phyloP scores from a whole-genome alignment of 1,139 yeast species.

The Debaryomyces robertsiae region DNA sequence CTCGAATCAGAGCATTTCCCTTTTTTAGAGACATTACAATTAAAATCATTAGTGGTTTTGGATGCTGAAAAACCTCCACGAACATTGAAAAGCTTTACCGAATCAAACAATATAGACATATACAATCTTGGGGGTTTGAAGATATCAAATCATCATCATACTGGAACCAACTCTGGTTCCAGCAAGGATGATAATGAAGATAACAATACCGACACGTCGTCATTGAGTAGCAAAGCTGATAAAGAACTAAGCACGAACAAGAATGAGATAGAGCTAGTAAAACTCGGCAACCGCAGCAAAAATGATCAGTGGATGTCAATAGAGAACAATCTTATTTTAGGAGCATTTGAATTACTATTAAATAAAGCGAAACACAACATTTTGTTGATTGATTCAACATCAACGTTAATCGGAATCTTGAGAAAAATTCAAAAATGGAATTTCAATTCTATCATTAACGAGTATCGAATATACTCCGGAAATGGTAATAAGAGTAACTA shows the following conservation, averaged over 20 bases:
- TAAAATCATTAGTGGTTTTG: slow-evolving; percentile 59
- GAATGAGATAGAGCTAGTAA: slow-evolving; percentile 19
- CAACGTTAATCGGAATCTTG: slow-evolving; percentile 76
- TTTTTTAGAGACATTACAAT: slow-evolving; percentile 62
- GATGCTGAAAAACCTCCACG: slow-evolving; percentile 77
- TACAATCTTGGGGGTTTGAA: slow-evolving; percentile 50
- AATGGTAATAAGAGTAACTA: slow-evolving; percentile 71
- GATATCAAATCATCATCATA: slow-evolving; percentile 45
- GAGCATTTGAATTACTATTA: slow-evolving; percentile 61
- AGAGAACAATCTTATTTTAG: slow-evolving; percentile 56
- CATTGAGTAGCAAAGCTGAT: slow-evolving; percentile 6
- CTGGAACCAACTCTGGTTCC: slow-evolving; percentile 24
- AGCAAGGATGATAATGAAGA: slow-evolving; percentile 23
- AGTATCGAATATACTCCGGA: slow-evolving; percentile 73
- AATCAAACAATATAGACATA: slow-evolving; percentile 44
- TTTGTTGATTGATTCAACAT: slow-evolving; percentile 76
- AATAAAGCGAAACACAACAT: slow-evolving; percentile 69
- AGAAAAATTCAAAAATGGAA: slow-evolving; percentile 89
- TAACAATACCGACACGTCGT: slow-evolving; percentile 14
- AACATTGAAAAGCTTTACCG: slow-evolving; percentile 48
- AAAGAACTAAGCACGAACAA: slow-evolving; percentile 4
- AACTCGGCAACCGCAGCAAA: slow-evolving; percentile 24
- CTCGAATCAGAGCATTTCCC: slow-evolving; percentile 60
- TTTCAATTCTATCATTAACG: slow-evolving; percentile 79
- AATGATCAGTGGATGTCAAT: slow-evolving; percentile 74